Evolutionary conservation across 805 yeast species (phyloP).

Genomic region (Isabelozyma pseudorhagii): DNA sequence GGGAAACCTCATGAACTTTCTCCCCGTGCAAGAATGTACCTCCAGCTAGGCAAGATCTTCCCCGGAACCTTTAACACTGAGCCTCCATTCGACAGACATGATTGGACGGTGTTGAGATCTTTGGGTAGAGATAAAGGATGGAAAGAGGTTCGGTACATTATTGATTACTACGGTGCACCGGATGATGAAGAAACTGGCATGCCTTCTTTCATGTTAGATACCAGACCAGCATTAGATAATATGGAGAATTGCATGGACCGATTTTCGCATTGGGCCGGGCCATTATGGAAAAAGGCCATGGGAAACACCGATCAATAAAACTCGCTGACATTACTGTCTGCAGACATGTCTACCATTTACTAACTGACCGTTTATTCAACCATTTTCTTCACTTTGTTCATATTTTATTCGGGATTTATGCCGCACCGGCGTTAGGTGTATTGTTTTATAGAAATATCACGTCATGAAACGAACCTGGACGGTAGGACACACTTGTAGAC

Average conservation of each 20-base stretch:
- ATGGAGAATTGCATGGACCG: constrained; percentile 65
- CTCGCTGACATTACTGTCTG: too few relatives aligned
- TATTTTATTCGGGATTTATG: background rate
- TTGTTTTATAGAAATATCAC: background rate
- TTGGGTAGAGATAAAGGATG: constrained; percentile 46
- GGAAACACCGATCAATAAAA: constrained; percentile 38
- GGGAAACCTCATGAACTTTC: constrained; percentile 87
- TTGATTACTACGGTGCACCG: constrained; percentile 95
- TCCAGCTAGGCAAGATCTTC: constrained; percentile 61
- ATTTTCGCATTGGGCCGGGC: constrained; percentile 61
- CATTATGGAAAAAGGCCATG: constrained; percentile 69
- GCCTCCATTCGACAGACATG: constrained; percentile 97
- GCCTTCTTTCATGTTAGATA: constrained; percentile 91
- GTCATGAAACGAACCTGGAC: background rate
- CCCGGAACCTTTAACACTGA: constrained; percentile 71
- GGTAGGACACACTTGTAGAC: too few relatives aligned
- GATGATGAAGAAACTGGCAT: constrained; percentile 81
- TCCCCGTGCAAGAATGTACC: constrained; percentile 78
- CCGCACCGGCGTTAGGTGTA: background rate
- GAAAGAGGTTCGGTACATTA: constrained; percentile 82
- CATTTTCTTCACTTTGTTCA: background rate
- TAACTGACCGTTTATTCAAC: background rate
- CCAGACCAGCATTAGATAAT: constrained; percentile 89
- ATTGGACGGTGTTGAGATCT: constrained; percentile 90
- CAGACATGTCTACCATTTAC: too few relatives aligned